Evolutionary conservation across 2,329 filamentous ascomycete species (phyloP).

Genomic region (Diaporthe velutina): DNA sequence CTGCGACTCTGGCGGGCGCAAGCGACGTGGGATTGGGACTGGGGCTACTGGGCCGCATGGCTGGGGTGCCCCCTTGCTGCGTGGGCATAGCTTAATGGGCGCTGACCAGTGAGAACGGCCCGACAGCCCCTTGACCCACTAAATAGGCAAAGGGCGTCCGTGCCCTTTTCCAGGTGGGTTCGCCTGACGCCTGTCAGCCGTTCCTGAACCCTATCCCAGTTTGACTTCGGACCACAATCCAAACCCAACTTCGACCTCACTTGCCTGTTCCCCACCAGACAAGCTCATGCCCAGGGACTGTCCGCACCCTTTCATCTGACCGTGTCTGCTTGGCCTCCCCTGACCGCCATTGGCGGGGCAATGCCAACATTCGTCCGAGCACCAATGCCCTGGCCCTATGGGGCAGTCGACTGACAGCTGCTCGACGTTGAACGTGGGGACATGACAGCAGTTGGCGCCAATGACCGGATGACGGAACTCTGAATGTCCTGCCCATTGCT

Average conservation of each 20-base stretch:
- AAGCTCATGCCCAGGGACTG: constrained; percentile 24
- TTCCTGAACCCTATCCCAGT: neutral
- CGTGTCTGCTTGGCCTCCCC: constrained; percentile 14
- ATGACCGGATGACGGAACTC: neutral
- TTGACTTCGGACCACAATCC: neutral
- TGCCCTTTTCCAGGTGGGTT: constrained; percentile 10
- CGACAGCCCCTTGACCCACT: constrained; percentile 8
- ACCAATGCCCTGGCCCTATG: neutral
- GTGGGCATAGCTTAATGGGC: constrained; percentile 31
- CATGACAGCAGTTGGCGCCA: neutral
- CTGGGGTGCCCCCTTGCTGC: neutral
- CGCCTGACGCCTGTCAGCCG: constrained; percentile 1
- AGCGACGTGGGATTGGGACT: constrained; percentile 3
- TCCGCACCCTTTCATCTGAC: constrained; percentile 19
- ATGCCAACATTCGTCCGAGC: constrained; percentile 18
- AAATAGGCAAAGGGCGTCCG: constrained; percentile 15
- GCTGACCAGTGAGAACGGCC: constrained; percentile 25
- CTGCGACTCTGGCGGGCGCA: neutral
- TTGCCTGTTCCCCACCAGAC: constrained; percentile 15
- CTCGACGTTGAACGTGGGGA: too few relatives aligned
- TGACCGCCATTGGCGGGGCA: constrained; percentile 26
- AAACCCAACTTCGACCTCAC: constrained; percentile 21
- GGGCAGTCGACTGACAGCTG: neutral
- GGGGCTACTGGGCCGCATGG: neutral
- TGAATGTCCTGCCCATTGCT: neutral